A percentile compares a stretch with the other conserved stretches of the same genome.
Conservation (phyloP, 2,329 filamentous ascomycete genomes). For the Aspergillus sp. region DNA sequence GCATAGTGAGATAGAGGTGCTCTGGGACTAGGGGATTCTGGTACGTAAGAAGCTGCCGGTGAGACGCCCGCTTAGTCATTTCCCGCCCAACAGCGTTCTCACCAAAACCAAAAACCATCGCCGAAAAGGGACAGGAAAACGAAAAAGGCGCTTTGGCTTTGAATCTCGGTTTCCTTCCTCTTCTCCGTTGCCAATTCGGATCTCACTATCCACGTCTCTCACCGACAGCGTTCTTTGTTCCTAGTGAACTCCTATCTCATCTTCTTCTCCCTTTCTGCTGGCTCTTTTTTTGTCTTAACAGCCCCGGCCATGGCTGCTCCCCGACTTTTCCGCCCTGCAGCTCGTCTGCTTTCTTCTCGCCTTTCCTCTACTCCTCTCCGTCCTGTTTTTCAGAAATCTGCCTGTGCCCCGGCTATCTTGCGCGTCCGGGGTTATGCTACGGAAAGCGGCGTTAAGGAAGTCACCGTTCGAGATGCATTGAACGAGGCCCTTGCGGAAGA, state of each 20-base stretch:
- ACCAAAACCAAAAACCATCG: no score
- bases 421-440: slow-evolving; percentile 54
- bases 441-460: slow-evolving; percentile 69
- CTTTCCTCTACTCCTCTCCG: slow-evolving; percentile 47
- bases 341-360: slow-evolving; percentile 57
- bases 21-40: no score
- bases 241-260: slow-evolving; percentile 5
- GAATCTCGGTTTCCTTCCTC: slow-evolving; percentile 8
- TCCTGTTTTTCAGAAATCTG: slow-evolving; percentile 49
- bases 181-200: slow-evolving; percentile 2
- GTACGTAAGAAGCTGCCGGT: slow-evolving; percentile 24
- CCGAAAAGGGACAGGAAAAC: neutral
- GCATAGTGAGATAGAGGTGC: no score
- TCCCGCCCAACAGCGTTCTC: slow-evolving; percentile 26
- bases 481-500: slow-evolving; percentile 98
- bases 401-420: slow-evolving; percentile 44
- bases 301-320: slow-evolving; percentile 50
- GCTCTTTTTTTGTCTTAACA: slow-evolving; percentile 4
- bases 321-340: slow-evolving; percentile 60
- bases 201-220: slow-evolving; percentile 2
- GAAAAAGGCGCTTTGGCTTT: slow-evolving; percentile 2
- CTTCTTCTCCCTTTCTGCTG: slow-evolving; percentile 12
- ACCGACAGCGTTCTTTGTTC: neutral
- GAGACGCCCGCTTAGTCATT: slow-evolving; percentile 28
- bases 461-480: slow-evolving; percentile 93